Conservation (phyloP, 768 basidiomycete genomes). For the Paxillus involutus region DNA sequence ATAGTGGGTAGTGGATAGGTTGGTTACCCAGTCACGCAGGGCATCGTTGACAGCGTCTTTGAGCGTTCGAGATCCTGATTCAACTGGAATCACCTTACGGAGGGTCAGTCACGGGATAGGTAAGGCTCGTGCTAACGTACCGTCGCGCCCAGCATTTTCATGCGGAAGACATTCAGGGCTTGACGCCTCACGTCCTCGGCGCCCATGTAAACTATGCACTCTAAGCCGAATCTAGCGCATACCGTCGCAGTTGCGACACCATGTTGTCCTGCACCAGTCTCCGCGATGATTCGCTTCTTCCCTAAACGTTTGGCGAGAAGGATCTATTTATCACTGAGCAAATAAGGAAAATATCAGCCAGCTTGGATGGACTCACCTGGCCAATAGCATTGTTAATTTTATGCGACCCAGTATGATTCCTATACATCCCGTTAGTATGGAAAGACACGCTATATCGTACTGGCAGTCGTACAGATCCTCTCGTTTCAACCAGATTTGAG, state of each 20-base stretch:
- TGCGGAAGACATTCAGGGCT: constrained; percentile 96
- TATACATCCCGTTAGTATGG: constrained; percentile 27
- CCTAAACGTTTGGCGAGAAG: constrained; percentile 91
- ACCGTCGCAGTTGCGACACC: constrained; percentile 99
- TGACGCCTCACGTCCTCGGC: constrained; percentile 95
- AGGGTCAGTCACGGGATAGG: not conserved
- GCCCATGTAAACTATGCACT: constrained; percentile 98
- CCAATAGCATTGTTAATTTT: constrained; percentile 99
- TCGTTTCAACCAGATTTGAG: constrained; percentile 96
- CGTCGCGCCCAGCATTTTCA: constrained; percentile 95
- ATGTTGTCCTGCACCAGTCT: constrained; percentile 98
- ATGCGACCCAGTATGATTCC: constrained; percentile 98
- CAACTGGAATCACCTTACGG: constrained; percentile 83
- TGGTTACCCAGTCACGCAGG: constrained; percentile 98
- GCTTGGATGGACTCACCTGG: constrained; percentile 51
- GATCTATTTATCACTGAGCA: constrained; percentile 51
- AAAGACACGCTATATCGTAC: not conserved
- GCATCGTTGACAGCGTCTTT: constrained; percentile 99
- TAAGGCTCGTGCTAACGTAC: constrained; percentile 32
- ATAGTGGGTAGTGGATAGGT: constrained; percentile 92
- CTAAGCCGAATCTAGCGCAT: constrained; percentile 93
- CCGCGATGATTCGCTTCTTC: constrained; percentile 96
- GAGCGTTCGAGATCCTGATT: constrained; percentile 90
- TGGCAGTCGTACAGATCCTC: constrained; percentile 71
- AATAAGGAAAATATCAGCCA: not conserved